Percentiles rank a stretch among this genome's conserved stretches.
Evolutionary conservation across 2,329 filamentous ascomycete species (phyloP).

Genomic region (Albophoma yamanashiensis): DNA sequence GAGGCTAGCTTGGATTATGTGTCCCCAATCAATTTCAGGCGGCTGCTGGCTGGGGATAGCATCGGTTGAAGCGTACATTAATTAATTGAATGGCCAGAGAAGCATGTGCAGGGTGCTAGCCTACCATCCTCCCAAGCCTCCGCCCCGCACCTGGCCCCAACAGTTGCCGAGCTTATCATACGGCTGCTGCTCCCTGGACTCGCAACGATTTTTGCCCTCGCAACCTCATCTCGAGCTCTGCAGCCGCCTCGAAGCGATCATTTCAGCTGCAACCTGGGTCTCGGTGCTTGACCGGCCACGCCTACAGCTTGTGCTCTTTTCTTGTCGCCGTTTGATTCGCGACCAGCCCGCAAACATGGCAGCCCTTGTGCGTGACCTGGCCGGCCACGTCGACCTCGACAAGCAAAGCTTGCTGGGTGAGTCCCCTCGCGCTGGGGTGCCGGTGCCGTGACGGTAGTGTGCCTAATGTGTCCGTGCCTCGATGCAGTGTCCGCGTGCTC

Average conservation of each 20-base stretch:
- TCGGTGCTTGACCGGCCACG: neutral
- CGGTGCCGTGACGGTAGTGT: neutral
- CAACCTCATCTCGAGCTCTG: neutral
- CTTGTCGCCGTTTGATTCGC: neutral
- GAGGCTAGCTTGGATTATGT: neutral
- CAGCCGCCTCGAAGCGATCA: neutral
- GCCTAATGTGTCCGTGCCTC: conserved; percentile 1
- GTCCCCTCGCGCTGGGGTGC: conserved; percentile 14
- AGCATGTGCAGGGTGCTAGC: neutral
- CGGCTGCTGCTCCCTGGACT: neutral
- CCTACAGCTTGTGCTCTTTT: neutral
- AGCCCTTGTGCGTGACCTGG: conserved; percentile 28
- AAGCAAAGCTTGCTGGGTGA: conserved; percentile 57
- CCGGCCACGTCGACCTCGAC: conserved; percentile 58
- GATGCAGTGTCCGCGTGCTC: conserved; percentile 62
- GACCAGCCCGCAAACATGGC: conserved; percentile 23
- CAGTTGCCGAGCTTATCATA: neutral
- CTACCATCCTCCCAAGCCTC: neutral
- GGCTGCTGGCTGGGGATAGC: neutral
- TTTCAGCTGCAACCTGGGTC: neutral
- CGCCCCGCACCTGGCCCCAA: neutral
- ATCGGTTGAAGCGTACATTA: neutral
- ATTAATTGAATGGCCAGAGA: neutral
- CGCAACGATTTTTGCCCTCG: neutral
- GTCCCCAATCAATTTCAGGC: neutral